Base-by-base conservation (phyloP, 140 eudicot genomes). In the Flaveria floridana region DNA sequence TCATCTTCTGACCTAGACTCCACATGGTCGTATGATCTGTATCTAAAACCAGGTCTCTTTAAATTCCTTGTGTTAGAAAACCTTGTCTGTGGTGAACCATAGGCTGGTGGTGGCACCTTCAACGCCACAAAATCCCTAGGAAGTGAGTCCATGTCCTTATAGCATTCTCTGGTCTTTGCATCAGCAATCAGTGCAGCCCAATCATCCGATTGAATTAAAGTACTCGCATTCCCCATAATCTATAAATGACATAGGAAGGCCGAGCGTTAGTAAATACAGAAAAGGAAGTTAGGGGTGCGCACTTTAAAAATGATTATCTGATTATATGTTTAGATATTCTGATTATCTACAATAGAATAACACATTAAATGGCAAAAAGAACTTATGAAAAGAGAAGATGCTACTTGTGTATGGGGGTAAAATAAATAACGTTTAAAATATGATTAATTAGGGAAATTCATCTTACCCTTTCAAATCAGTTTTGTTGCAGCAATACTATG, bases 191-290 rank as follows among this genome's bases (percentile, higher is more conserved):
- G 69, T 23, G 96, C 96, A 77, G 91, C 90, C 99, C 99, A 94
- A 79, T 94, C 99, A 4, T 94, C 99, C 10, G 97, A 94, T 48
- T 86, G 86, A 52, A 85, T 67, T 76, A 94, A 71, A 12, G 96
- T 84, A 84, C 82, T 87, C 2, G 97, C 99, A 73, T 94, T 94
- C 63, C 98, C 98, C 98, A 93, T 93, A 7, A 93, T 89, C 98
- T 93, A 82, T 76, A 70, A 73, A 74, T 14, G 15, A 44, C 80
- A 56, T 37, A 48, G n/a, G 2, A 11, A 42, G 19, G 18, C 72
- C 56, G 23, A 20, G 11, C 2, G 30, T 65, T 23, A 3, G 53
- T 47, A 25, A 55, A 65, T 20, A 58, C 11, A 30, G 16, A 23
- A 20, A 75, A 16, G 19, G 28, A 7, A 1, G 15, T 57, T 1